Conservation (phyloP, 306 rosid genomes). For the Dalbergia oliveri region DNA sequence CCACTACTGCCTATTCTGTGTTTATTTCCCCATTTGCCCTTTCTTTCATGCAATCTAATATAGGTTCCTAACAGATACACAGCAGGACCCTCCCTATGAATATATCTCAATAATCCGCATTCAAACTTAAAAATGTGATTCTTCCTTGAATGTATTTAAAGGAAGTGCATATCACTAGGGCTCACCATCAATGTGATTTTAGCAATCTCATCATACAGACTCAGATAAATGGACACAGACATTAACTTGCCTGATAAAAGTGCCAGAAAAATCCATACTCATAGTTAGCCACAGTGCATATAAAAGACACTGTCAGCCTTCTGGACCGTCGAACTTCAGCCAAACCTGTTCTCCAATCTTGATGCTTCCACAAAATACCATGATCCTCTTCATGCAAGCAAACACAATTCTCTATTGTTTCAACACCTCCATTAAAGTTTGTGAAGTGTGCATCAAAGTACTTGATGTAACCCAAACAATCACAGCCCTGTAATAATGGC, state of each 20-base stretch:
- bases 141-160: conserved; percentile 2
- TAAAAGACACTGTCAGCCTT: conserved; percentile 73
- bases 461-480: conserved; percentile 73
- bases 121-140: conserved; percentile 18
- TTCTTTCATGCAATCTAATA: too few species aligned
- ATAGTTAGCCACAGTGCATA: conserved; percentile 81
- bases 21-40: too few species aligned
- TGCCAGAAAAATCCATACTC: conserved; percentile 86
- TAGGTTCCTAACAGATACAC: too few species aligned
- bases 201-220: conserved; percentile 27
- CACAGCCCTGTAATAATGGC: conserved; percentile 68
- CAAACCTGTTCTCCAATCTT: conserved; percentile 80
- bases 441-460: conserved; percentile 75
- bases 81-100: conserved; percentile 8
- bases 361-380: conserved; percentile 82
- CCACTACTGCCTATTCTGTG: too few species aligned
- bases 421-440: conserved; percentile 77
- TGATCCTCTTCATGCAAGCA: conserved; percentile 86
- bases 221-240: conserved; percentile 15
- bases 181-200: conserved; percentile 20
- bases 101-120: background rate
- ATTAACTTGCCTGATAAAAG: conserved; percentile 74
- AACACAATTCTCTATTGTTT: conserved; percentile 78
- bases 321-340: conserved; percentile 80
- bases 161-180: conserved; percentile 14